Evolutionary conservation across 2,329 filamentous ascomycete species (phyloP), one percentile per base, ranked within the genome.

Genomic region (Pseudophaeomoniella oleicola): DNA sequence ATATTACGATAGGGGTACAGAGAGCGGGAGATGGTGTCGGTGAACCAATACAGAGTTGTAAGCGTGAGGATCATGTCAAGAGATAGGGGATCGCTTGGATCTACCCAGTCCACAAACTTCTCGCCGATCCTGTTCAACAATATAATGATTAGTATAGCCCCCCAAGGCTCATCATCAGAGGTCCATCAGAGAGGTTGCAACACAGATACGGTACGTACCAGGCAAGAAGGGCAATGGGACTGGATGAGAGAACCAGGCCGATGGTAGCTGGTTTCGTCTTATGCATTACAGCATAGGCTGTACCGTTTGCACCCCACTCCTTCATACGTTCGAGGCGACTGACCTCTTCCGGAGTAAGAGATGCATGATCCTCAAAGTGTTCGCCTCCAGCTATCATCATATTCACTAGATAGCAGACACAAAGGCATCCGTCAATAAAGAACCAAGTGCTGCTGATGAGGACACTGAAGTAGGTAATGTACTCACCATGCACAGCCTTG

Each of bases 261-360:
- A 61, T 59, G 2, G 58, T 60, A 32, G 17, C 16, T 16, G 5
- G 15, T 12, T 14, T 19, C 27, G 19, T 16, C n/a, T 17, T 13
- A 15, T 78, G 74, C 47, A 68, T 59, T 0, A 57, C 35, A 0
- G 62, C 60, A 46, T 76, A 79, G 0, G 62, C 69, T 9, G 44
- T 48, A 1, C 68, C 72, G 2, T 48, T 54, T 0, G 49, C 39
- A 2, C 44, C 37, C 48, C 67, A 74, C 3, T 55, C 49, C 2
- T 54, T 37, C 2, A 50, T 53, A 4, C 60, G 52, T 17, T 55
- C 36, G 2, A 69, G 14, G 0, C 54, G 57, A 27, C 22, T 6
- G 9, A 9, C 9, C n/a, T 27, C 22, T 9, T 27, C n/a, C 6
- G n/a, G 22, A 9, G 22, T 6, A n/a, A 27, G 9, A 27, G 22